Conservation (phyloP, 805 yeast genomes). For the Candida qinlingensis region DNA sequence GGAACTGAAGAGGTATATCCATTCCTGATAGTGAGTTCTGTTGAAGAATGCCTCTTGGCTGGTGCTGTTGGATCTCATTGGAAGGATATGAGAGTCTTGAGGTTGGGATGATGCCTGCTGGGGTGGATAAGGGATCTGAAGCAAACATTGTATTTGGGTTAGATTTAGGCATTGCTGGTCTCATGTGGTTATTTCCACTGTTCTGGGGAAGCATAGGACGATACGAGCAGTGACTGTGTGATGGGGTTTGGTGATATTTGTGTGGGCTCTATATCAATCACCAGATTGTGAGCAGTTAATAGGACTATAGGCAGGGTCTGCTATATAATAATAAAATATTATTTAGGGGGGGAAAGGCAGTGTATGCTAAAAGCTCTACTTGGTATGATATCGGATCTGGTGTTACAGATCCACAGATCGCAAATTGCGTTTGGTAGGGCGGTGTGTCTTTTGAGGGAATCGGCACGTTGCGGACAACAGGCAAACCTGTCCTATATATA, state of each 20-base stretch:
- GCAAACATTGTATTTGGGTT: neutral
- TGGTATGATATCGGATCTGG: no score
- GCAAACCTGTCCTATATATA: no score
- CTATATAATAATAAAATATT: neutral
- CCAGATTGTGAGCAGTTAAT: no score
- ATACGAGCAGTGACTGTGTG: no score
- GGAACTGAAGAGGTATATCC: constrained; percentile 5
- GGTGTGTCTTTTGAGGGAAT: no score
- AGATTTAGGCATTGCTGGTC: no score
- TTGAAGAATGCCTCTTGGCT: constrained; percentile 1
- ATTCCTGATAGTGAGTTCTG: neutral
- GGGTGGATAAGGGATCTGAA: neutral
- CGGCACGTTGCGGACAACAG: no score
- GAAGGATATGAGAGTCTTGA: neutral
- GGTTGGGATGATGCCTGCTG: neutral
- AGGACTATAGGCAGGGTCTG: neutral
- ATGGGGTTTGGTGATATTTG: neutral
- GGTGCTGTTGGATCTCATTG: neutral
- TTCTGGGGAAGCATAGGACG: no score
- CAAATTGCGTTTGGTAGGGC: no score
- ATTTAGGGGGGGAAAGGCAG: neutral
- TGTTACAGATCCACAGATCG: no score
- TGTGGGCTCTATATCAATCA: neutral
- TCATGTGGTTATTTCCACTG: no score
- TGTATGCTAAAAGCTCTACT: no score